These are phyloP conservation scores for Spergularia marina DNA, from an alignment of 148 eudicot species.

Conservation along the genomic window DNA sequence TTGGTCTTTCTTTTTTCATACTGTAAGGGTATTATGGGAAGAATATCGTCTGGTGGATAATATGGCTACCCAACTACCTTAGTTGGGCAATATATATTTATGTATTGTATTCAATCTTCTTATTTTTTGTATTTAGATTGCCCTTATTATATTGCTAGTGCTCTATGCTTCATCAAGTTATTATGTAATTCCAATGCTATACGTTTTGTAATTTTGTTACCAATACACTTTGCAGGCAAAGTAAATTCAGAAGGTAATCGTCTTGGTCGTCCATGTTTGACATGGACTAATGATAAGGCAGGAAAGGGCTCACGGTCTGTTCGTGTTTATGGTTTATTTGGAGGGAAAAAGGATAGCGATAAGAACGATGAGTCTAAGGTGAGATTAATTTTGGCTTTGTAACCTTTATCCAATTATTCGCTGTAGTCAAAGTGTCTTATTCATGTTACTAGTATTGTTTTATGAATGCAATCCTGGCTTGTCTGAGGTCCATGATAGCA, in stretches of 20 bases:
- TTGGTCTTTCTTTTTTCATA: too few species aligned
- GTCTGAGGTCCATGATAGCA: not conserved
- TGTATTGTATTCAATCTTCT: too few species aligned
- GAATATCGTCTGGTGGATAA: too few species aligned
- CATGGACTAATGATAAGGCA: constrained; percentile 28
- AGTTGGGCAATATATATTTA: too few species aligned
- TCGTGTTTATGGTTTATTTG: constrained; percentile 55
- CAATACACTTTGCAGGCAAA: constrained; percentile 30
- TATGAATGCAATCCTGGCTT: not conserved
- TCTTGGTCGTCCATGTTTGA: constrained; percentile 28
- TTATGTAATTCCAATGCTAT: not conserved
- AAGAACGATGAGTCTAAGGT: constrained; percentile 68
- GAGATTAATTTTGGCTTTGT: constrained; percentile 9
- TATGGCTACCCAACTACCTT: too few species aligned
- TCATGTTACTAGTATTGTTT: not conserved
- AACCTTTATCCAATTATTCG: not conserved
- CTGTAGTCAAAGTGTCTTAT: not conserved
- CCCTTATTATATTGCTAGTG: too few species aligned
- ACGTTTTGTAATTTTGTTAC: not conserved
- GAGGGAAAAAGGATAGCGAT: constrained; percentile 74
- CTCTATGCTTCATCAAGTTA: not conserved
- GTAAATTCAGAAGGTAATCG: constrained; percentile 23
- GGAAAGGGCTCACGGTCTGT: constrained; percentile 32
- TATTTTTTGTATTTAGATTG: too few species aligned
- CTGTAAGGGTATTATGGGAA: too few species aligned